Evolutionary conservation across 75 land plant genomes (phyloP), one percentile per base, ranked within the genome.

Genomic region (Picea sitchensis): DNA sequence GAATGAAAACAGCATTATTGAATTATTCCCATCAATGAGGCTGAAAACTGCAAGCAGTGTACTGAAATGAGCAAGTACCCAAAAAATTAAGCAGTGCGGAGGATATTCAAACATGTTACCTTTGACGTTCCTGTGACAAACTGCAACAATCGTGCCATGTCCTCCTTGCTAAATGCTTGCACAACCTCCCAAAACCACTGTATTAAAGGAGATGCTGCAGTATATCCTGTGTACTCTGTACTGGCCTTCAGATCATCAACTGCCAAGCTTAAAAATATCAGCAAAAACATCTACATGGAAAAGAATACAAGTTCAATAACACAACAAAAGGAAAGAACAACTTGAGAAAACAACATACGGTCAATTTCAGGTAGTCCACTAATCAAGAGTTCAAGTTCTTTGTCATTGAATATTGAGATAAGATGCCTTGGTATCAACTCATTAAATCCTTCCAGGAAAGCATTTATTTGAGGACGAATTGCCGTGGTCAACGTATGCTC

Each of bases 161-260:
- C 94, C 72, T 92, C 94, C 77, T 92, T 92, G 76, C 74, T 91
- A 61, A 92, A 90, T 59, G 74, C 79, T 26, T 84, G 82, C 30
- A 90, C 91, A 21, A 88, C 94, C 77, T 92, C 94, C 92, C 94
- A 92, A 73, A 92, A 92, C 94, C 92, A 92, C 71, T 92, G 90
- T 8, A 90, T 83, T 44, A 92, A 90, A 65, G 84, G 80, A 59
- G 94, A 92, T 75, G 90, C 92, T 68, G 88, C 84, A 9, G 84
- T 84, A 59, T 92, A 92, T 5, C 93, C 92, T 30, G 92, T 88
- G 79, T 92, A 92, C 81, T 92, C 94, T 20, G 94, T 87, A 61
- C 87, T 92, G 20, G 90, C 88, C 73, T 80, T 86, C 80, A 92
- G 65, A 77, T 92, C 94, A 80, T 92, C 94, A 80, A 72, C 94